Base-by-base conservation (phyloP, 768 basidiomycete species). In the Tulasnella sp. region DNA sequence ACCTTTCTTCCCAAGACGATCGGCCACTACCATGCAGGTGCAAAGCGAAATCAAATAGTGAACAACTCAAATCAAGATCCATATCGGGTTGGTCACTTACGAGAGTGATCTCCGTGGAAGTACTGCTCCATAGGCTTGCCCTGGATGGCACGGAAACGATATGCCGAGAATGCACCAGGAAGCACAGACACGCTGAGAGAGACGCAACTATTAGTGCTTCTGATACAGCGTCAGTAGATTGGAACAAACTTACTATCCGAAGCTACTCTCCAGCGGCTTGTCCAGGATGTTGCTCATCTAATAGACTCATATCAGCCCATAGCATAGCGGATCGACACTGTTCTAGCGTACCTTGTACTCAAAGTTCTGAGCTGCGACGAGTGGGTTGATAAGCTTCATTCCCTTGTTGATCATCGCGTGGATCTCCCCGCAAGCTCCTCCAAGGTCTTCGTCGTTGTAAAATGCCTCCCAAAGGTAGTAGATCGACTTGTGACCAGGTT, bases 231-330 rank as follows among this genome's bases (percentile, higher is more conserved):
- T 41, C 10, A 41, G 12, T 21, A 51, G 15, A 9, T 57, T 59
- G 34, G 67, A 64, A 7, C 9, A 27, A 22, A 57, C 63, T 60
- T 41, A 67, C 66, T 96, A 97, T 29, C 93, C 93, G 66, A 97
- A 97, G 63, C 87, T 85, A 69, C 89, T 92, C 73, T 98, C 93
- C 53, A 92, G 76, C 0, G 93, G 93, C 69, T 96, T 93, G 70
- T 93, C 91, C 27, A 97, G 76, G 67, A 98, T 96, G 72, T 97
- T 96, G 46, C 90, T 92, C 89, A 97, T 94, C 74, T 92, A n/a
- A n/a, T n/a, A n/a, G n/a, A n/a, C n/a, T n/a, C n/a, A n/a, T n/a
- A n/a, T n/a, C 12, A 2, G n/a, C 15, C 7, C 44, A 38, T 17
- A 9, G n/a, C n/a, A n/a, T n/a, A n/a, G n/a, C n/a, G n/a, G n/a